Evolutionary conservation across 805 yeast genomes (phyloP).

Genomic region (Yarrowia osloensis): DNA sequence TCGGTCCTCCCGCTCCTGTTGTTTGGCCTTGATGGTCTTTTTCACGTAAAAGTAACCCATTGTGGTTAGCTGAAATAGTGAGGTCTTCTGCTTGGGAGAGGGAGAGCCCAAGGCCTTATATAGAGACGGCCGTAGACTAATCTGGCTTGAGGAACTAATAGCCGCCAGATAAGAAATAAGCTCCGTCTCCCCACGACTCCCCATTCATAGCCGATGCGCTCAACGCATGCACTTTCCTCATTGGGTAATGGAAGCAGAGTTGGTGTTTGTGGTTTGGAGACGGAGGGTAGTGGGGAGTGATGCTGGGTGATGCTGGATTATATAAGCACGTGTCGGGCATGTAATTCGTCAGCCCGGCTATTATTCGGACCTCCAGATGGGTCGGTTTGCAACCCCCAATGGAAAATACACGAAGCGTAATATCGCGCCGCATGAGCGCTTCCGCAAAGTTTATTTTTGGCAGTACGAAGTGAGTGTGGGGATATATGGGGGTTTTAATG

Average conservation of each 20-base stretch:
- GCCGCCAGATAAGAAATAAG: conserved; percentile 31
- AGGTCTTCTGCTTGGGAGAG: background rate
- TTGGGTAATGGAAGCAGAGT: background rate
- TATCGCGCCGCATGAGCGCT: conserved; percentile 21
- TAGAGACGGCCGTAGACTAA: background rate
- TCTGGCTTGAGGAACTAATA: background rate
- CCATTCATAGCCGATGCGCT: conserved; percentile 6
- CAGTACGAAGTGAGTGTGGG: background rate
- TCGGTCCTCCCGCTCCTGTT: conserved; percentile 43
- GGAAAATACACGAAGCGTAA: background rate
- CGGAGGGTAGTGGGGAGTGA: background rate
- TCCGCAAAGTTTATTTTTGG: background rate
- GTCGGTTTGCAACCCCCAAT: background rate
- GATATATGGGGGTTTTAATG: too few relatives aligned
- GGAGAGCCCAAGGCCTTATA: background rate
- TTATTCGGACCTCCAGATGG: background rate
- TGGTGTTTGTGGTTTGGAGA: background rate
- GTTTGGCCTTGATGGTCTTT: conserved; percentile 39
- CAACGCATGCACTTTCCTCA: conserved; percentile 19
- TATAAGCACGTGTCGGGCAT: background rate
- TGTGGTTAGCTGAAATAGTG: background rate
- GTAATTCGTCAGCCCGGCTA: background rate
- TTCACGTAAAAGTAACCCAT: conserved; percentile 33
- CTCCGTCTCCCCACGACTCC: conserved; percentile 24
- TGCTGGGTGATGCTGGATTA: background rate